A percentile compares a stretch with the other conserved stretches of the same genome.
Evolutionary conservation across 345 rosid genomes (phyloP).

Genomic region (Gossypium turneri): DNA sequence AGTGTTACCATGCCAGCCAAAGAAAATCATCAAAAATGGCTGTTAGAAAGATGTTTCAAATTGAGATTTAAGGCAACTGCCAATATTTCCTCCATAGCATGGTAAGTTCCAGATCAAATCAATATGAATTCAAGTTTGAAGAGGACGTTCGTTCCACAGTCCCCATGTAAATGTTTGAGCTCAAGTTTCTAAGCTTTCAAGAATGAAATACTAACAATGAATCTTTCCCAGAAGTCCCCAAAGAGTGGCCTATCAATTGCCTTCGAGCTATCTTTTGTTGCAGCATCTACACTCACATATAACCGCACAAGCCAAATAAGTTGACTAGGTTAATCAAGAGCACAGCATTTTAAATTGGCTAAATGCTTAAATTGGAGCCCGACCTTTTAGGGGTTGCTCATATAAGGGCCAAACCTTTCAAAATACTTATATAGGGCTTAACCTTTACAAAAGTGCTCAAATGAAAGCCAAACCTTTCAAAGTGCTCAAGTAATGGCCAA

Average conservation of each 20-base stretch:
- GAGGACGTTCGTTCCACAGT: too few species aligned
- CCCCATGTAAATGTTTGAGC: background rate
- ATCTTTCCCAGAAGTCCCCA: constrained; percentile 97
- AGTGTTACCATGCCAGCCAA: background rate
- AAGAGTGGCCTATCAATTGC: constrained; percentile 94
- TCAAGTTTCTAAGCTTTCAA: background rate
- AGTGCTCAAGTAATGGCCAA: too few species aligned
- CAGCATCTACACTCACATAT: background rate
- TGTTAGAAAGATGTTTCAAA: background rate
- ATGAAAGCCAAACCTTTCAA: too few species aligned
- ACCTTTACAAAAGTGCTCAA: too few species aligned
- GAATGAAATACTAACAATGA: constrained; percentile 52
- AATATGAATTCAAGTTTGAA: background rate
- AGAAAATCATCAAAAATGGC: background rate
- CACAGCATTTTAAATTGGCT: too few species aligned
- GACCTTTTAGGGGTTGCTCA: too few species aligned
- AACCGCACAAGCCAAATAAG: constrained; percentile 28
- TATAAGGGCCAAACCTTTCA: too few species aligned
- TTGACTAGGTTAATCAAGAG: constrained; percentile 8
- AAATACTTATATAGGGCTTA: too few species aligned
- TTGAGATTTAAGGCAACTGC: background rate
- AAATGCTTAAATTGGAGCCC: too few species aligned
- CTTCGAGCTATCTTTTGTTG: constrained; percentile 55
- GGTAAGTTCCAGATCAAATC: background rate
- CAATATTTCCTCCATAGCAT: background rate